These are phyloP conservation scores for Astrocystis sublimbata DNA, from an alignment of 495 filamentous ascomycete genomes.

Conservation along the genomic window DNA sequence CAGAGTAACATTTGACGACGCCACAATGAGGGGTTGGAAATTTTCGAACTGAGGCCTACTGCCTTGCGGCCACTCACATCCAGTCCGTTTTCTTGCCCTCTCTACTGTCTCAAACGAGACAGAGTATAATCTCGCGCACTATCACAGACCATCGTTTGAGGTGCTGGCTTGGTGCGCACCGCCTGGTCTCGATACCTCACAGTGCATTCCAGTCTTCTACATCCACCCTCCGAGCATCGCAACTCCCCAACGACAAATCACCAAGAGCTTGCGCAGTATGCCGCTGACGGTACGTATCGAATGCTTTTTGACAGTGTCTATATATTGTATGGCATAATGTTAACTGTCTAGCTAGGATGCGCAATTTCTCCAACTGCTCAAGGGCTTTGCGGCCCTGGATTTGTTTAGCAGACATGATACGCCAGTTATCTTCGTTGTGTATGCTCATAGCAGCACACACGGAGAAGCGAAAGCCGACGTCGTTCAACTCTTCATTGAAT, in stretches of 20 bases:
- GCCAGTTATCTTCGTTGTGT: background rate
- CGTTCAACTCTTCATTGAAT: background rate
- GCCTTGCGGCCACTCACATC: background rate
- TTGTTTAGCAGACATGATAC: background rate
- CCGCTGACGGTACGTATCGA: background rate
- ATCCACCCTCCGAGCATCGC: background rate
- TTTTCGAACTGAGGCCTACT: background rate
- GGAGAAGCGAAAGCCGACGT: background rate
- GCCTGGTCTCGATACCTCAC: background rate
- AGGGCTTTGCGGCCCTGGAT: background rate
- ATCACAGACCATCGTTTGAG: background rate
- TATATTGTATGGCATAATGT: background rate
- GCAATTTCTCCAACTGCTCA: background rate
- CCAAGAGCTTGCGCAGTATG: background rate
- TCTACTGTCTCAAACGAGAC: background rate
- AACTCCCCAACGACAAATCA: background rate
- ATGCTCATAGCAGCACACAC: background rate
- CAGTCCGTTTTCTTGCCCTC: background rate
- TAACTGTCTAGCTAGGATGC: background rate
- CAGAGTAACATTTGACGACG: background rate
- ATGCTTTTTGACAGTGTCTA: background rate
- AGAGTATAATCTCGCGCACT: background rate
- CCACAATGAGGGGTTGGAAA: background rate
- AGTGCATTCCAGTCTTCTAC: background rate
- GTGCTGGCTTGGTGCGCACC: background rate